Evolutionary conservation across 306 rosid species (phyloP), one percentile per base, ranked within the genome.

Genomic region (Ormosia semicastrata): DNA sequence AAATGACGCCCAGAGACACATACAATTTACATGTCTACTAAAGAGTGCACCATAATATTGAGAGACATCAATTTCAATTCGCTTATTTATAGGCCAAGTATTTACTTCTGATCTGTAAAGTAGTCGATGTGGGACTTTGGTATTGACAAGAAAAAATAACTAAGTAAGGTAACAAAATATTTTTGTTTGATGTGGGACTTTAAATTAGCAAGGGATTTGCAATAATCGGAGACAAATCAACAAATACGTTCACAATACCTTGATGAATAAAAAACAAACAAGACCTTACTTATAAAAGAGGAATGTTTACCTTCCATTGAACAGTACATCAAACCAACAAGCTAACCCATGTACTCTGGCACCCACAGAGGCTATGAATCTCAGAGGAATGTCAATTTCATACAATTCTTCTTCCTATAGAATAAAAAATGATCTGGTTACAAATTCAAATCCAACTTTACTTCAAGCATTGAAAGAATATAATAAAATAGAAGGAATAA

Each of bases 271-370:
- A n/a, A n/a, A 34, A 40, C 43, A 62, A 36, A 50, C 11, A 15
- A 65, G 46, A 56, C 18, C 56, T 64, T 76, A 30, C 46, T 71
- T 70, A 39, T 4, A 52, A 24, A 75, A 82, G 66, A 47, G 67
- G 49, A 76, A 53, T 67, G 29, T 32, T 83, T 87, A 95, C 99
- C 99, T 91, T 75, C 99, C 99, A 84, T 89, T 86, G 82, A 95
- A 95, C 54, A 95, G 82, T 65, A 95, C 99, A 81, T 95, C 99
- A 63, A 95, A 95, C 99, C 99, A 95, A 85, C 99, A 95, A 8
- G 99, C 99, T 80, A 95, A 71, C 62, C 99, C 99, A 84, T 95
- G 99, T 65, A 95, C 94, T 89, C 99, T 91, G 49, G 99, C 84
- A 75, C 97, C 94, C 71, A 93, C 95, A 49, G 94, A 76, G 50